Base-by-base conservation (phyloP, 768 basidiomycete species). In the Leccinum imitatum region DNA sequence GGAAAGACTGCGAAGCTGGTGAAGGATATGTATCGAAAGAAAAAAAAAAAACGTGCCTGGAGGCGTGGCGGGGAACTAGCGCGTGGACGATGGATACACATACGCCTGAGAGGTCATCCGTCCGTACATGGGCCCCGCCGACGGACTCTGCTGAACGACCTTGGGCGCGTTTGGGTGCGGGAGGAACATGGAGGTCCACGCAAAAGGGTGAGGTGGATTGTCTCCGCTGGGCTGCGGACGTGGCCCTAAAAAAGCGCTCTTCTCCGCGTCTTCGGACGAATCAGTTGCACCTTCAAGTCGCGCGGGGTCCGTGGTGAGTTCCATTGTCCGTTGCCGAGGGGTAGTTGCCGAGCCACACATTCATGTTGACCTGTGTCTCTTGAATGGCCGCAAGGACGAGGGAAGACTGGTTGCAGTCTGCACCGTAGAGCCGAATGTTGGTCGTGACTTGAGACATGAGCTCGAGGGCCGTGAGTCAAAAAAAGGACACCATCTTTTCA, bases 311-410 rank as follows among this genome's bases (percentile, higher is more conserved):
- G 66, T 67, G 41, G 65, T 41, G 41, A 27, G 82, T 77, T 23
- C 80, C 77, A 41, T 85, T 82, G 74, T 93, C 90, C 4, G 80
- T 83, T 37, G 84, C 69, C 11, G 82, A 66, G 21, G 80, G 79
- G 69, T 90, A 93, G 68, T 87, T 91, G 27, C 85, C 91, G 21
- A 92, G 79, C 72, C 78, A 94, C 6, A 95, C 90, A 4, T 74
- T 79, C 84, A 97, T 82, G 73, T 96, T 79, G 41, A 93, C 90
- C 75, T 95, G 91, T 37, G 95, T 97, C 60, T 85, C 86, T 67
- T 87, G 81, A 66, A 99, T 94, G 17, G 95, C 96, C 64, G 95
- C 90, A 31, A 98, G 82, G 53, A 92, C 87, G 21, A 91, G 79
- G 0, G 87, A 87, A 3, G 87, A 84, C 71, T 90, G 87, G 70